Evolutionary conservation across 23 red algal genomes (phyloP).

Genomic region (Agarophyton chilense): DNA sequence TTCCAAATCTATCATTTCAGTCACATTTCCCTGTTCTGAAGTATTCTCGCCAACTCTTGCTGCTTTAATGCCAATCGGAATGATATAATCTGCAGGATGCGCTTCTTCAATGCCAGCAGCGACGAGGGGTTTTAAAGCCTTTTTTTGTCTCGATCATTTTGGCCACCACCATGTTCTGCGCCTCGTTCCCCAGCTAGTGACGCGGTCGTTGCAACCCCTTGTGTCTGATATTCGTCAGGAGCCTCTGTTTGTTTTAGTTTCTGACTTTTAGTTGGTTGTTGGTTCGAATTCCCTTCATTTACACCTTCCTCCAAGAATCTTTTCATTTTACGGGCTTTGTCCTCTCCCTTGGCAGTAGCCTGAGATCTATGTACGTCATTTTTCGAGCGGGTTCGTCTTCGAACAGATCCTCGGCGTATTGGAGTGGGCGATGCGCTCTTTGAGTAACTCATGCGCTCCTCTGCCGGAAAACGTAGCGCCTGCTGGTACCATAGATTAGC

Average conservation of each 20-base stretch:
- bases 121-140: not conserved
- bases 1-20: not conserved
- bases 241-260: not conserved
- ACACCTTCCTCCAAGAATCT: not conserved
- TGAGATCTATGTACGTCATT: not conserved
- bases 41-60: not conserved
- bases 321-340: not conserved
- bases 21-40: not conserved
- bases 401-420: not conserved
- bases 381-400: not conserved
- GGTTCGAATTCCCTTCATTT: not conserved
- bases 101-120: not conserved
- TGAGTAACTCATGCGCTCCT: slow-evolving; percentile 8
- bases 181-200: not conserved
- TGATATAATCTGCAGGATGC: not conserved
- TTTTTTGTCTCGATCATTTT: not conserved
- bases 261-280: not conserved
- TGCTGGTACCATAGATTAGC: slow-evolving; percentile 25
- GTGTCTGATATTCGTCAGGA: not conserved
- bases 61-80: not conserved
- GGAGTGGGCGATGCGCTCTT: not conserved
- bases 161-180: not conserved
- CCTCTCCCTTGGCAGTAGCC: not conserved
- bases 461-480: slow-evolving; percentile 12
- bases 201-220: not conserved